Conservation (phyloP, 1,284 basidiomycete genomes). For the Fistulina hepatica region DNA sequence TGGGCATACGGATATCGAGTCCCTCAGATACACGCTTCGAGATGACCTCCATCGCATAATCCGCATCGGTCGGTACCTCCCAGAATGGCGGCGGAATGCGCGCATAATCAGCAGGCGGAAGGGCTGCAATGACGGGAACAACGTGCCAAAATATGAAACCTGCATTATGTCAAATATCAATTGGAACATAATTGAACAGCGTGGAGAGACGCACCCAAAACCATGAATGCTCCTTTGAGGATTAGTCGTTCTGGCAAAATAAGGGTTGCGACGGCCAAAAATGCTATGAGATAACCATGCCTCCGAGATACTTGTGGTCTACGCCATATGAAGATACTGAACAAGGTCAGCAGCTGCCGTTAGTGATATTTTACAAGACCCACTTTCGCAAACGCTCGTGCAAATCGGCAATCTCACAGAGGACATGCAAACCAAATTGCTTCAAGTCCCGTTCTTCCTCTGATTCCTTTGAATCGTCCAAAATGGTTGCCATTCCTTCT, state of each 20-base stretch:
- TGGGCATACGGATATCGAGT: constrained; percentile 29
- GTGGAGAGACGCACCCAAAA: constrained; percentile 28
- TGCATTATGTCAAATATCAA: constrained; percentile 31
- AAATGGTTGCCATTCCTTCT: constrained; percentile 19
- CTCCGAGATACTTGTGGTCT: constrained; percentile 35
- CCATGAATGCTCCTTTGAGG: constrained; percentile 17
- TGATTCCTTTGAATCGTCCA: constrained; percentile 25
- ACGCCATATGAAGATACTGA: constrained; percentile 56
- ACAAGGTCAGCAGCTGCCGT: constrained; percentile 3
- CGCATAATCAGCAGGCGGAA: constrained; percentile 18
- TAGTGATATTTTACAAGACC: constrained; percentile 14
- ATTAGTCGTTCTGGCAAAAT: not conserved
- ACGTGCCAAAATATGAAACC: constrained; percentile 57
- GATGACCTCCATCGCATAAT: constrained; percentile 59
- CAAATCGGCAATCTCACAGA: constrained; percentile 44
- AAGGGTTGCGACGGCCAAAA: constrained; percentile 31
- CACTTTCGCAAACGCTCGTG: constrained; percentile 62
- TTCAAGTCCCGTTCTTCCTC: constrained; percentile 35
- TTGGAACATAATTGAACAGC: constrained; percentile 35
- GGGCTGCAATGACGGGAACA: constrained; percentile 41
- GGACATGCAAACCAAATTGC: constrained; percentile 27
- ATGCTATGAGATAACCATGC: too few species aligned
- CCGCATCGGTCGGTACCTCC: constrained; percentile 52
- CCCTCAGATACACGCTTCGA: constrained; percentile 47
- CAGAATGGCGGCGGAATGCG: constrained; percentile 38